Evolutionary conservation across 805 yeast species (phyloP), one percentile per base, ranked within the genome.

Genomic region (Nakazawaea holstii): DNA sequence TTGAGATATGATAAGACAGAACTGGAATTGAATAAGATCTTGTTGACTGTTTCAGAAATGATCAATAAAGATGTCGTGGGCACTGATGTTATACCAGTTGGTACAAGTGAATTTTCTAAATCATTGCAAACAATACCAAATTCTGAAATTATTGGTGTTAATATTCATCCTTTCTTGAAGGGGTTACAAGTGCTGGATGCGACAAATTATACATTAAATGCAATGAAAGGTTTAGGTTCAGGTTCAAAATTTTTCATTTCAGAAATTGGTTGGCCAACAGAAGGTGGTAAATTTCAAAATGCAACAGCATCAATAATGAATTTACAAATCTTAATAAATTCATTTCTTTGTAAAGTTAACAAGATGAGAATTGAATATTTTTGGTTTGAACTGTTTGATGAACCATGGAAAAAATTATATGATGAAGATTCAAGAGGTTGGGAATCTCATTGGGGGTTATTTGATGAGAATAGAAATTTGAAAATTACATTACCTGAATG

Each of bases 381-480:
- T 51, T 82, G 72, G 63, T 81, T 79, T 56, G 87, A 82, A 56
- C 88, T 86, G 0, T 82, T 80, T 62, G 87, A 84, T 63, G 87
- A 81, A 56, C 86, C 87, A 0, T 82, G 87, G 87, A 83, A 82
- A 53, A 59, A 63, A 40, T 59, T 77, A 1, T 80, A 74, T 59
- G 72, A 72, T 20, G 68, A 60, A 1, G 69, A 67, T 2, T 68
- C 70, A 29, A 62, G 61, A 46, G 74, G 41, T 70, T 82, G 88
- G 88, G 89, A 83, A 55, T 73, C 86, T 0, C 79, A 82, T 53
- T 84, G 89, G 89, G 91, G 89, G 0, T 49, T 84, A 8, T 81
- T 84, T 55, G 68, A 73, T 1, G 54, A 58, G 6, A 73, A 78
- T 45, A 61, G 87, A 44, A 59, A 65, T 35, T 52, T 77, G 51